These are phyloP conservation scores for Ustilago sp. DNA, from an alignment of 1,284 basidiomycete genomes.

Conservation along the genomic window DNA sequence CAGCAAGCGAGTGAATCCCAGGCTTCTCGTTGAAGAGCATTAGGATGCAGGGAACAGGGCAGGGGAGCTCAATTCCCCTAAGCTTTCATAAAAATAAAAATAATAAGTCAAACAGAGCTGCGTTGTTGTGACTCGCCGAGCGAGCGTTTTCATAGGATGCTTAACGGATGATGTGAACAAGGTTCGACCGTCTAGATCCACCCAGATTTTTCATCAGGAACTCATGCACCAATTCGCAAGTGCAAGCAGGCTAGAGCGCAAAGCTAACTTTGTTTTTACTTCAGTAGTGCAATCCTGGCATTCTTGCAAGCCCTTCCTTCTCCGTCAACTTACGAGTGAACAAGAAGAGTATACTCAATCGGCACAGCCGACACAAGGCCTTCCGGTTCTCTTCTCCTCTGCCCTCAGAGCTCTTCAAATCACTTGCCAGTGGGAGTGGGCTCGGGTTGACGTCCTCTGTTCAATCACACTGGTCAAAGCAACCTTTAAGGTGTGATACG, in stretches of 20 bases:
- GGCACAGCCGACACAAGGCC: not conserved
- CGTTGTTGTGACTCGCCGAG: not conserved
- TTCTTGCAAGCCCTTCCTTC: no score
- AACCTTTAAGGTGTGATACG: not conserved
- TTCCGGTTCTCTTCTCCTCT: no score
- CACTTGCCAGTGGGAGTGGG: not conserved
- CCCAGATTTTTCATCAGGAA: not conserved
- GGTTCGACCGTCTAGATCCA: slow-evolving; percentile 32
- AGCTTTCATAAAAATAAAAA: not conserved
- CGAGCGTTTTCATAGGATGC: not conserved
- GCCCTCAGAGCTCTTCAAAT: not conserved
- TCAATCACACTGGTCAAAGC: not conserved
- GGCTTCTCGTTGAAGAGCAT: not conserved
- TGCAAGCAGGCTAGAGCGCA: no score
- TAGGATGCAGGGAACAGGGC: not conserved
- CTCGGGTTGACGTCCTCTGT: not conserved
- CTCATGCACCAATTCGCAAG: slow-evolving; percentile 4
- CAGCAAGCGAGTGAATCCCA: no score
- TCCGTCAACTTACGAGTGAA: no score
- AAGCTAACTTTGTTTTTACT: not conserved
- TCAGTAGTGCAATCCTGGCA: not conserved
- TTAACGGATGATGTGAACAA: slow-evolving; percentile 12
- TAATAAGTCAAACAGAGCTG: not conserved
- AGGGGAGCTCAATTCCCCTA: not conserved
- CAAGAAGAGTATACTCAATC: not conserved